Conservation (phyloP, 495 filamentous ascomycete genomes). For the Penicillium daleae region DNA sequence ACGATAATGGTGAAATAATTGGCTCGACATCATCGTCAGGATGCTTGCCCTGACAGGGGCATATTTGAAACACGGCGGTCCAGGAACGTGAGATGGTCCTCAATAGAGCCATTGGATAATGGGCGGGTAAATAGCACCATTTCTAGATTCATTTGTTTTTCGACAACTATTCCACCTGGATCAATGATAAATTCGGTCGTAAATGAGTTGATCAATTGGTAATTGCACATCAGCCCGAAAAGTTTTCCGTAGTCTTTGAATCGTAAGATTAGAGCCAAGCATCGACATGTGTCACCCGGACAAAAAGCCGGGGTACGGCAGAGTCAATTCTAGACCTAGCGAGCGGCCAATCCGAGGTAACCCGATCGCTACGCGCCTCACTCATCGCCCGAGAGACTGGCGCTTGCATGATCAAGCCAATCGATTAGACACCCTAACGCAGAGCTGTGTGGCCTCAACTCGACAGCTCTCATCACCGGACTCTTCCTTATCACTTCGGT, state of each 20-base stretch:
- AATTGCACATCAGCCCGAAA: neutral
- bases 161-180: neutral
- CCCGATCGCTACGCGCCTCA: neutral
- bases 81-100: neutral
- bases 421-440: neutral
- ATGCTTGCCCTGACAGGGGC: neutral
- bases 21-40: neutral
- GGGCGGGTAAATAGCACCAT: too few relatives aligned
- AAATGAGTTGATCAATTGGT: neutral
- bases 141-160: too few relatives aligned
- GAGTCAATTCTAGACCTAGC: neutral
- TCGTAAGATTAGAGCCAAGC: neutral
- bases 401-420: neutral
- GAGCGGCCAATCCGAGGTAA: conserved; percentile 7
- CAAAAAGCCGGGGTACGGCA: neutral
- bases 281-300: neutral
- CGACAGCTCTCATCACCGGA: neutral
- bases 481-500: neutral
- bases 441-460: neutral
- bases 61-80: neutral
- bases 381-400: neutral
- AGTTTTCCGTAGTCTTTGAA: neutral
- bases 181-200: neutral
- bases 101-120: neutral
- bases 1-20: neutral